Evolutionary conservation across 192 early-diverging fungal species (phyloP), one percentile per base, ranked within the genome.

Genomic region (Tieghemiomyces parasiticus): DNA sequence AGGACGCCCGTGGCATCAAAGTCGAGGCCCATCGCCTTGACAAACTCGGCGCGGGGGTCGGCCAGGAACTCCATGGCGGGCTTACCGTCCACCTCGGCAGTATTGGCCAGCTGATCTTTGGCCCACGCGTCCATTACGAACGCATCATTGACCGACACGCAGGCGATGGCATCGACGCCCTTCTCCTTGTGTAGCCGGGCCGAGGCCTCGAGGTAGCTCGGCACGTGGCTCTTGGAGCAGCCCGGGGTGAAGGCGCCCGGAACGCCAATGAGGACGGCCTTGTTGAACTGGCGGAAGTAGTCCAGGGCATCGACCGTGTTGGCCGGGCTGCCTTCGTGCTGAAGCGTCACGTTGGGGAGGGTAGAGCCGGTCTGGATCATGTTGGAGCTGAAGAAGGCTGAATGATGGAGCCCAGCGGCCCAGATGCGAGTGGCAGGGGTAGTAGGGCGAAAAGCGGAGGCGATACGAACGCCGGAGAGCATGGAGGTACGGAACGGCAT

Each of bases 121-220:
- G 67, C 78, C 80, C 80, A 78, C 26, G 77, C 74, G 48, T 78
- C 67, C 73, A 73, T 65, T 25, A 78, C 76, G 69, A 76, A 81
- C 38, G 68, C 75, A 61, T 80, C 74, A 66, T 81, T 79, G 4
- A 72, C 71, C n/a, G 82, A 73, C 44, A 88, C 67, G 62, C 87
- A 89, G 4, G 80, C 73, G 31, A 92, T 70, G 29, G 77, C 69
- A 59, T 81, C 80, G 19, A 86, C 78, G 51, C 87, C 87, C 71
- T 85, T 87, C 30, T 67, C 60, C n/a, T n/a, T n/a, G 60, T 78
- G 77, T 32, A 91, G 67, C 38, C 80, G 74, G 63, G 66, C 68
- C 35, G 69, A 63, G 28, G 70, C 66, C 60, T 80, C 55, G 35
- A 66, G 2, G 16, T 24, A 4, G 24, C 20, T 20, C 19, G 87